Base-by-base conservation (phyloP, 2,329 filamentous ascomycete species). In the Calonectria pseudoturangicola region DNA sequence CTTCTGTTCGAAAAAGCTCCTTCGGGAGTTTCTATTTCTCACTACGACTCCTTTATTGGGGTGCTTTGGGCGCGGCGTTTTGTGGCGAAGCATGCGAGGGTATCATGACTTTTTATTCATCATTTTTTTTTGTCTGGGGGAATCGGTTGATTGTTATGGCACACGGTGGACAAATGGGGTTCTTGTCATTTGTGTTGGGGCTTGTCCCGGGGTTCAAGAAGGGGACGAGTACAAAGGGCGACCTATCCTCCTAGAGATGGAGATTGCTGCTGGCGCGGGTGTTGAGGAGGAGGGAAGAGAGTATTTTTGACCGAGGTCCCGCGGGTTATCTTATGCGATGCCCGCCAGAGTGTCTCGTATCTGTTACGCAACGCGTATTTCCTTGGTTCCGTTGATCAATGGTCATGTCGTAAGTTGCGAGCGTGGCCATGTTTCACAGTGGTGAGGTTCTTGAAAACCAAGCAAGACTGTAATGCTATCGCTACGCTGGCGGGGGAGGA, bases 11-110 rank as follows among this genome's bases (percentile, higher is more conserved):
- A 74, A 74, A 72, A 71, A 58, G 54, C 54, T 58, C 70, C 73
- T 62, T 70, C 70, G 77, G 75, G 43, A 33, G 36, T 75, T 74
- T 74, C 78, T 75, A 58, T 58, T 58, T 66, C 75, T 74, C 76
- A 75, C 75, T 69, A 77, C 70, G 76, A 72, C 76, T 75, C 75
- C 75, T 76, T 64, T 76, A 70, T 71, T 75, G 77, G 54, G 77
- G 75, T 70, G 70, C 79, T 79, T 71, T 68, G 77, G 77, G 77
- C 77, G 75, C 74, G 77, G 77, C 77, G 77, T 79, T 79, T 58
- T 67, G 72, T 70, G 77, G 77, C 77, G 77, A 79, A 58, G 79
- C 48, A 73, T 48, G 64, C 54, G 76, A 77, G 63, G 71, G 71
- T 73, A 73, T 66, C 41, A 75, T 74, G 77, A 68, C 30, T 41